Conservation (phyloP, 768 basidiomycete genomes). For the Naganishia kalamii region DNA sequence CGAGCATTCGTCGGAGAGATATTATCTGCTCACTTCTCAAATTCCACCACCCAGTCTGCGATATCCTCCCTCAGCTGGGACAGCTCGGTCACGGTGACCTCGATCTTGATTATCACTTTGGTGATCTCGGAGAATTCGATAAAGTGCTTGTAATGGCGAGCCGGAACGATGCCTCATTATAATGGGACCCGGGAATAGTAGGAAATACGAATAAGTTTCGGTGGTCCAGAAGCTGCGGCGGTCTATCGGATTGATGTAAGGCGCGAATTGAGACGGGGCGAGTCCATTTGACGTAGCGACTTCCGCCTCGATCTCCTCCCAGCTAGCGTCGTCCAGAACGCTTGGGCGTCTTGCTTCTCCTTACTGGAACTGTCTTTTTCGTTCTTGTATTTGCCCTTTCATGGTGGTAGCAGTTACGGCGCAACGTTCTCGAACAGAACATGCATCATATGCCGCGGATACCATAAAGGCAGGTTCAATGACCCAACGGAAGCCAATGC, state of each 20-base stretch:
- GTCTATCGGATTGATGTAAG: background rate
- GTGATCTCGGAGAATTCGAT: background rate
- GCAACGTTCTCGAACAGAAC: background rate
- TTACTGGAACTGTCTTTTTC: background rate
- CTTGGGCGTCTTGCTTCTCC: background rate
- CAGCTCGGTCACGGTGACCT: background rate
- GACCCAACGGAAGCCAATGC: background rate
- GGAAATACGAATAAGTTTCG: background rate
- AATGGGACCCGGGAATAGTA: background rate
- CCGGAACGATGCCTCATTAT: background rate
- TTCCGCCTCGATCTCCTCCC: background rate
- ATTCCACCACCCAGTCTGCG: background rate
- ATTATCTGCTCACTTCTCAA: background rate
- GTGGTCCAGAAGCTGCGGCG: background rate
- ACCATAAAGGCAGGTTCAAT: background rate
- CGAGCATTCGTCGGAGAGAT: too few species aligned
- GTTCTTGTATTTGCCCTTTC: background rate
- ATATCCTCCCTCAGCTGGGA: background rate
- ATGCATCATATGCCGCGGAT: background rate
- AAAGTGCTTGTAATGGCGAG: background rate
- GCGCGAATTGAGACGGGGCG: background rate
- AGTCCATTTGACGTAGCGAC: background rate
- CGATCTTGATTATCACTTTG: background rate
- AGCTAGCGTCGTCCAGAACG: background rate
- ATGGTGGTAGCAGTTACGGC: background rate